A percentile compares a stretch with the other conserved stretches of the same genome.
Evolutionary conservation across 2,329 filamentous ascomycete genomes (phyloP).

Genomic region (Xylaria sp.): DNA sequence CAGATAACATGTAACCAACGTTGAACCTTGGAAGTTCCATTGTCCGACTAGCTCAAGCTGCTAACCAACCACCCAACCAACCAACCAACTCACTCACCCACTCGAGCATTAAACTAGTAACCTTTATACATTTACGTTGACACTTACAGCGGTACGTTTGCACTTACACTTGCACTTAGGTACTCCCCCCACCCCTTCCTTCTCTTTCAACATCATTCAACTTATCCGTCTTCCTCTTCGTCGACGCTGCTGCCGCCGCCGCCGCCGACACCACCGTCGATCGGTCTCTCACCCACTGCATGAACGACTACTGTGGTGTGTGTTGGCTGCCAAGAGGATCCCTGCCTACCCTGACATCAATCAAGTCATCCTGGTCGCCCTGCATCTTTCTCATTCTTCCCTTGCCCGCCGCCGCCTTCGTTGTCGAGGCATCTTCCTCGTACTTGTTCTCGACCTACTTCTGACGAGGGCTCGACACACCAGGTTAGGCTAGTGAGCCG

Average conservation of each 20-base stretch:
- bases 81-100: not conserved
- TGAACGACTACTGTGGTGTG: constrained; percentile 2
- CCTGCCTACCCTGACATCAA: constrained; percentile 32
- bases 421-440: not conserved
- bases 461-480: not conserved
- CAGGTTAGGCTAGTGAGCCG: not conserved
- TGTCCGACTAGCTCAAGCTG: not conserved
- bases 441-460: not conserved
- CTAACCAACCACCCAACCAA: not conserved
- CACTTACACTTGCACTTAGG: not conserved
- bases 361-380: constrained; percentile 10
- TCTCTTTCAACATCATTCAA: not conserved
- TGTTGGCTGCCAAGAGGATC: constrained; percentile 25
- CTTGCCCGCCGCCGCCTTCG: constrained; percentile 1
- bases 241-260: not conserved
- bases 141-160: not conserved
- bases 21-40: not conserved
- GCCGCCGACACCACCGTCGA: not conserved
- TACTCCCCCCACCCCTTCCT: not conserved
- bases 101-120: not conserved
- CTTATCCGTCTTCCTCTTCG: not conserved
- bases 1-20: not conserved
- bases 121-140: not conserved
- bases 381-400: constrained; percentile 1
- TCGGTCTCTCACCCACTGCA: not conserved